Evolutionary conservation across 2,329 filamentous ascomycete genomes (phyloP).

Genomic region (Cordyceps farinosa): DNA sequence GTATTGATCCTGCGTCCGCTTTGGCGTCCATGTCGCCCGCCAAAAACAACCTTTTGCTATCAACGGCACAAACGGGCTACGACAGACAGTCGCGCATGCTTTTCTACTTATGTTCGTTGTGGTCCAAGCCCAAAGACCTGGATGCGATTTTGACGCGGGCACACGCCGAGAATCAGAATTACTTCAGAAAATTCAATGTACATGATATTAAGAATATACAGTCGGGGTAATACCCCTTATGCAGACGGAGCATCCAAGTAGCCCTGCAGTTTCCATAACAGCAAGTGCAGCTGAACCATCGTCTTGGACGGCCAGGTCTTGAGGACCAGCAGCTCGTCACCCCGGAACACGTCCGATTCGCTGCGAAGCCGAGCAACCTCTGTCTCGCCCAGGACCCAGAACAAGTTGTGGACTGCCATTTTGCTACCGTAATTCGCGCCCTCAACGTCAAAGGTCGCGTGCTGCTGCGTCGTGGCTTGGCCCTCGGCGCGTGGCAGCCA

Average conservation of each 20-base stretch:
- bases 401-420: conserved; percentile 52
- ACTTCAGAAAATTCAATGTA: not conserved
- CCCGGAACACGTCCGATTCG: conserved; percentile 32
- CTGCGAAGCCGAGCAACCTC: conserved; percentile 38
- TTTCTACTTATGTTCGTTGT: not conserved
- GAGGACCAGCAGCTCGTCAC: conserved; percentile 42
- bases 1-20: not conserved
- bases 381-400: conserved; percentile 47
- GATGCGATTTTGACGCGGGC: too few species aligned
- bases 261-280: conserved; percentile 58
- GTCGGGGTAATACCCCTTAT: not conserved
- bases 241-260: conserved; percentile 35
- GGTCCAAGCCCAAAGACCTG: too few species aligned
- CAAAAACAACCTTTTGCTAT: not conserved
- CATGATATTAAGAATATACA: conserved; percentile 2
- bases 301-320: conserved; percentile 34
- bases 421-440: conserved; percentile 32
- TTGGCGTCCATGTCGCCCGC: not conserved
- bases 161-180: too few species aligned
- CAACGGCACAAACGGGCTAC: not conserved
- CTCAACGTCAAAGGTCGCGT: conserved; percentile 44
- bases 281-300: conserved; percentile 44
- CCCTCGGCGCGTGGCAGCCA: conserved; percentile 32
- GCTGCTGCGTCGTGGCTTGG: conserved; percentile 30
- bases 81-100: not conserved